Evolutionary conservation across 352 stramenopile genomes (phyloP), one percentile per base, ranked within the genome.

Genomic region (Globisporangium rhizosaccharum): DNA sequence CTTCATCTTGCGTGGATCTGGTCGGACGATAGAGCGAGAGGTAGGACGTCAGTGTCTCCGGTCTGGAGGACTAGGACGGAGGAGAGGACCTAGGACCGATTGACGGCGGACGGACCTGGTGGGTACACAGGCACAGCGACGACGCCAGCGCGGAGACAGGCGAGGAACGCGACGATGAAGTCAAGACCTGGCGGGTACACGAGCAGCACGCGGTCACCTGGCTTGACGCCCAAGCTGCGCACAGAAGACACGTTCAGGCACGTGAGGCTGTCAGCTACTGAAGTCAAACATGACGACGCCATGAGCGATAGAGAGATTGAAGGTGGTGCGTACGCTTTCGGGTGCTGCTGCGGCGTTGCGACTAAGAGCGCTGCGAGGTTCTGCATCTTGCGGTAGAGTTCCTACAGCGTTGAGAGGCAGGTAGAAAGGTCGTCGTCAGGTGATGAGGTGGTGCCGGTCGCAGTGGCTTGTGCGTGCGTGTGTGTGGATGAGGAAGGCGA

Each of bases 111-210:
- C 41, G 11, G 58, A 82, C 75, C 75, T 47, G 85, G 85, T 26
- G 82, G 82, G 56, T 92, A 94, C 49, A 95, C 87, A 0, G 96
- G 96, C 3, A 99, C 96, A 0, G 96, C 94, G 8, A 99, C 86
- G 18, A 98, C 70, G 36, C 92, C 90, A 15, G 88, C 88, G 20
- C 88, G 90, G 25, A 99, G 65, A 70, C 97, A 99, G 0, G 93
- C 96, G 14, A 99, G 62, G 63, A 99, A 99, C 2, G 94, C 80
- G 28, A 99, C 74, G 30, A 99, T 98, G 63, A 99, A 99, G 54
- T 99, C 93, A 11, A 99, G 78, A 0, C 87, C 96, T 10, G 98
- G 98, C 30, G 96, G 94, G 66, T 99, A 99, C 30, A 99, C 96
- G 25, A 99, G 80, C 41, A 99, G 68, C 20, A 97, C 90, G 39